Evolutionary conservation across 495 filamentous ascomycete species (phyloP), one percentile per base, ranked within the genome.

Genomic region (Pyronema domesticum): DNA sequence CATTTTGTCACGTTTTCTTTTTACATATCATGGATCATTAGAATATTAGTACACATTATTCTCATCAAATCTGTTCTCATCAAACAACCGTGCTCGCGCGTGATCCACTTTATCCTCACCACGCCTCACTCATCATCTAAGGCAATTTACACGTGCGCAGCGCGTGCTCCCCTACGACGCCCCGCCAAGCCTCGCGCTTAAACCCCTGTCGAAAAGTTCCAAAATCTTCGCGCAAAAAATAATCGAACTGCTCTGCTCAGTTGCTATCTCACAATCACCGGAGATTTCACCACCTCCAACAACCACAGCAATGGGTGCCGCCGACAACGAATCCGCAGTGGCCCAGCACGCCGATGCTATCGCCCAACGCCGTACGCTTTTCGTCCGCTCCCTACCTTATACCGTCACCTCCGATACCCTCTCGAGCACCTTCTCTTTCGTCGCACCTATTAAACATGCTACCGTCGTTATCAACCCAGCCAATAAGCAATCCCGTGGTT

Each of bases 361-460:
- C 9, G 8, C 55, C 18, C 58, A 65, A 50, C 71, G 79, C 53
- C 73, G 80, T 50, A 83, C 86, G 9, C 78, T 99, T 57, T 99
- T 96, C 71, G 80, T 99, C 58, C 82, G 88, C 60, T 88, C 83
- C 34, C 77, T 99, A 39, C 80, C 87, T 7, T 72, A 80, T 40
- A 76, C 73, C 17, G 78, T 79, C 13, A 95, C 93, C n/a, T 80
- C 79, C 63, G 88, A 95, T 55, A 73, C 72, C 42, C 75, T 99
- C 35, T 81, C 86, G 43, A 79, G 83, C 56, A 79, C 83, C 68
- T 99, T 99, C 69, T 99, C 91, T 4, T 80, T 95, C 67, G 80
- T 82, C 52, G 95, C 86, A 65, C 86, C 94, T 18, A 75, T 96
- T 65, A 95, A 94, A 66, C 91, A 96, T 68, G 89, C 89, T 50